Evolutionary conservation across 164 flowering plant genomes (phyloP).

Genomic region (Brasenia schreberi): DNA sequence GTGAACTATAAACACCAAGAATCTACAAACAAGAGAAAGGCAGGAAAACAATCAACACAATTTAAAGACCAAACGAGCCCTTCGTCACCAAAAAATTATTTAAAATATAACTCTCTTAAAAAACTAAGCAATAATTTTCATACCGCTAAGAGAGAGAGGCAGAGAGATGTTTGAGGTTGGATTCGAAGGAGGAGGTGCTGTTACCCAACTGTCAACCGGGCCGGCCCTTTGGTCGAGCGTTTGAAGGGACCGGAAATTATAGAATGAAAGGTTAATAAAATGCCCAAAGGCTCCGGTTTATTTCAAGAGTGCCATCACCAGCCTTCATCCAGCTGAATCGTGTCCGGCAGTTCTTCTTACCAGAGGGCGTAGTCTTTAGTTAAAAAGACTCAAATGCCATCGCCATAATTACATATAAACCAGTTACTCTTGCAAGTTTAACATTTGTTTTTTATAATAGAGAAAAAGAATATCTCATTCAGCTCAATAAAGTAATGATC

Average conservation of each 20-base stretch:
- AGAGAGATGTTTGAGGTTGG: not conserved
- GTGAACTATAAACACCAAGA: not conserved
- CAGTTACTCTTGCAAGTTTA: no score
- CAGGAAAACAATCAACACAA: not conserved
- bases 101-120: not conserved
- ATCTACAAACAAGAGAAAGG: not conserved
- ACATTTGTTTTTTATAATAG: no score
- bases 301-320: not conserved
- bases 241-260: slow-evolving; percentile 3
- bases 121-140: not conserved
- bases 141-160: not conserved
- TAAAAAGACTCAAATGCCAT: not conserved
- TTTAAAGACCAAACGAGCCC: not conserved
- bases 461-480: no score
- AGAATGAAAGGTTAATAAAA: not conserved
- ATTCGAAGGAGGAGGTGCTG: not conserved
- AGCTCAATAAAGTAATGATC: no score
- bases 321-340: not conserved
- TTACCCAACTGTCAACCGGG: slow-evolving; percentile 1
- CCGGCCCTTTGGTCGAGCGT: slow-evolving; percentile 9
- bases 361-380: no score
- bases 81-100: not conserved
- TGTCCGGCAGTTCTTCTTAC: not conserved
- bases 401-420: not conserved
- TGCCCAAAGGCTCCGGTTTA: not conserved